Percentiles rank a stretch among this genome's conserved stretches.
These are phyloP conservation scores for Rhizopogon rudus DNA, from an alignment of 768 basidiomycete species.

Conservation along the genomic window DNA sequence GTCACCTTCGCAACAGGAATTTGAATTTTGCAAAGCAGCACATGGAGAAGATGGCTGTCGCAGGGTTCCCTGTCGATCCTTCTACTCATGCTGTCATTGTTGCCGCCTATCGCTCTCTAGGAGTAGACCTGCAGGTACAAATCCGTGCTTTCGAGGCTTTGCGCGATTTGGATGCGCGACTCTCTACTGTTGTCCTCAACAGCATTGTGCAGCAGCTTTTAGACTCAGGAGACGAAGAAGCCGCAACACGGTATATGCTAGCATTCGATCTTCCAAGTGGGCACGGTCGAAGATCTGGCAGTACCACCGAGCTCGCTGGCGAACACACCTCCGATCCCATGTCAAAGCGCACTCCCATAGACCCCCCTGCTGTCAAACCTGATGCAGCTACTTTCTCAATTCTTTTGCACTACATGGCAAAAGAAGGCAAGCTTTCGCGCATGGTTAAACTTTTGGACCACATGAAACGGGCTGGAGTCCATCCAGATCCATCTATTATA, in stretches of 20 bases:
- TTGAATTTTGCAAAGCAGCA: conserved; percentile 47
- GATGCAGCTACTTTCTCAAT: conserved; percentile 59
- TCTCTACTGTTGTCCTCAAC: conserved; percentile 60
- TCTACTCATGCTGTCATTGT: conserved; percentile 59
- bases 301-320: conserved; percentile 28
- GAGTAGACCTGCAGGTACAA: conserved; percentile 51
- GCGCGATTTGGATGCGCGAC: conserved; percentile 30
- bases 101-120: conserved; percentile 54
- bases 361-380: conserved; percentile 28
- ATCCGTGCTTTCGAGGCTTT: conserved; percentile 45
- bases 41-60: conserved; percentile 52
- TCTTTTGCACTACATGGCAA: conserved; percentile 52
- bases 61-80: conserved; percentile 48
- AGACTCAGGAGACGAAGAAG: conserved; percentile 45
- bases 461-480: conserved; percentile 39
- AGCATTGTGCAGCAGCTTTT: conserved; percentile 59
- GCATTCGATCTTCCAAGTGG: conserved; percentile 33
- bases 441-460: conserved; percentile 42
- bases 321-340: conserved; percentile 6
- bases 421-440: conserved; percentile 36
- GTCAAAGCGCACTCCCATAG: background rate
- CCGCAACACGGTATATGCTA: conserved; percentile 43
- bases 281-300: conserved; percentile 7
- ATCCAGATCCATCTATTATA: conserved; percentile 41
- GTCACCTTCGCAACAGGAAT: conserved; percentile 65